Percentiles rank a stretch among this genome's conserved stretches.
These are phyloP conservation scores for Yarrowia deformans DNA, from an alignment of 805 yeast genomes.

Conservation along the genomic window DNA sequence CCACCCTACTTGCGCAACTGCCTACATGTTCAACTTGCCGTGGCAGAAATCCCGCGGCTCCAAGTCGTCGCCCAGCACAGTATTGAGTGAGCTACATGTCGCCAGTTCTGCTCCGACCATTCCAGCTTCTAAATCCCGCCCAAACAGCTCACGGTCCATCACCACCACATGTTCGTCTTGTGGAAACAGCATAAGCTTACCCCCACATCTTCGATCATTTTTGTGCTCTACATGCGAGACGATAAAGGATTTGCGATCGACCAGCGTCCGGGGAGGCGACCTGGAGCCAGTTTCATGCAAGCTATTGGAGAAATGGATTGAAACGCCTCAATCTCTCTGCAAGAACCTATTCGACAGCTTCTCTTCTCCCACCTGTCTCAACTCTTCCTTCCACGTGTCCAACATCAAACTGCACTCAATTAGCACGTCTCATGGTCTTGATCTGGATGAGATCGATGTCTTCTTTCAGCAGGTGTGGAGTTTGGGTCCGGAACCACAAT, in stretches of 20 bases:
- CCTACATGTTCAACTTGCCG: conserved; percentile 29
- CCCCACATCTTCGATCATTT: conserved; percentile 22
- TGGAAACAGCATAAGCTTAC: conserved; percentile 10
- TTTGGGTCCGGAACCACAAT: conserved; percentile 7
- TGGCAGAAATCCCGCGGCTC: conserved; percentile 36
- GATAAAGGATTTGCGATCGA: conserved; percentile 17
- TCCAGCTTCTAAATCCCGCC: not conserved
- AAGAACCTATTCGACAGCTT: conserved; percentile 30
- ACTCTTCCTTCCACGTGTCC: conserved; percentile 10
- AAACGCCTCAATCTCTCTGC: not conserved
- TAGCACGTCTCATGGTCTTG: conserved; percentile 25
- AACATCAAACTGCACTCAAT: conserved; percentile 18
- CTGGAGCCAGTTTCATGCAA: conserved; percentile 2
- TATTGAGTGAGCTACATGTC: conserved; percentile 20
- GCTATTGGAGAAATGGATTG: conserved; percentile 13
- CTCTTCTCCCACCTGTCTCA: conserved; percentile 30
- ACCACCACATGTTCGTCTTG: conserved; percentile 23
- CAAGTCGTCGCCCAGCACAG: conserved; percentile 14
- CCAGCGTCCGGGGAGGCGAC: conserved; percentile 20
- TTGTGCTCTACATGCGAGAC: conserved; percentile 17
- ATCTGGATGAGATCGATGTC: conserved; percentile 26
- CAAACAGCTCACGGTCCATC: conserved; percentile 6
- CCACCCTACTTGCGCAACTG: conserved; percentile 1
- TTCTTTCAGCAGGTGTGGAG: conserved; percentile 28
- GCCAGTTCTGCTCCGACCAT: conserved; percentile 2